Conservation (phyloP, 1,284 basidiomycete genomes). For the Cryptococcus sp. region DNA sequence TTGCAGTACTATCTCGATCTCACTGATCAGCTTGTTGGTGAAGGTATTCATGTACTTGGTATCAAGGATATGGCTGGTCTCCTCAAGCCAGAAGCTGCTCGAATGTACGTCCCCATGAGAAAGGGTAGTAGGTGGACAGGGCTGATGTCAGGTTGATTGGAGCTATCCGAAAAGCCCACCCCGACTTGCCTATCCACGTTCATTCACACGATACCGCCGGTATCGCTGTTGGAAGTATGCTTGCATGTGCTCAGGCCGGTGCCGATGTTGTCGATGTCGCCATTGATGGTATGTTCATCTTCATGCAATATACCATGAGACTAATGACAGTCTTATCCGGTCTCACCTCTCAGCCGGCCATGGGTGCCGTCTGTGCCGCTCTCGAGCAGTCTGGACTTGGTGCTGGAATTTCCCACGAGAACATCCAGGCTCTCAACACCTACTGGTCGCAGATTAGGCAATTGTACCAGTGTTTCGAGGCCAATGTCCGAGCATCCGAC, state of each 20-base stretch:
- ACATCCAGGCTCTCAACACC: slow-evolving; percentile 94
- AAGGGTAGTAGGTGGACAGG: no score
- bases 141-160: slow-evolving; percentile 66
- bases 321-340: slow-evolving; percentile 80
- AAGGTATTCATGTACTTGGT: slow-evolving; percentile 95
- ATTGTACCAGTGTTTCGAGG: slow-evolving; percentile 96
- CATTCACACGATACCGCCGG: slow-evolving; percentile 99
- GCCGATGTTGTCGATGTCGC: slow-evolving; percentile 98
- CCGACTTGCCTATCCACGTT: slow-evolving; percentile 97
- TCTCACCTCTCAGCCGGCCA: slow-evolving; percentile 95
- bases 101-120: slow-evolving; percentile 62
- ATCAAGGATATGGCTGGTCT: slow-evolving; percentile 99
- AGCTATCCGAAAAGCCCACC: slow-evolving; percentile 91
- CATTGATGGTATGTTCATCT: slow-evolving; percentile 73
- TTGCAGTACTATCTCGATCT: slow-evolving; percentile 97
- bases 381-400: slow-evolving; percentile 93
- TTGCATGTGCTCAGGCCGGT: slow-evolving; percentile 90
- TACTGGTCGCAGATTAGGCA: slow-evolving; percentile 98
- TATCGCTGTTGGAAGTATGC: slow-evolving; percentile 94
- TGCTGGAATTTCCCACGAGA: slow-evolving; percentile 94
- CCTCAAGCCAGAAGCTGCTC: slow-evolving; percentile 91
- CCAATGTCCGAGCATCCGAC: slow-evolving; percentile 93
- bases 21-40: slow-evolving; percentile 84
- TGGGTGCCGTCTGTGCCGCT: slow-evolving; percentile 92
- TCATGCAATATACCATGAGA: background rate